Evolutionary conservation across 2,329 filamentous ascomycete genomes (phyloP).

Genomic region (Rasamsonia emersonii): DNA sequence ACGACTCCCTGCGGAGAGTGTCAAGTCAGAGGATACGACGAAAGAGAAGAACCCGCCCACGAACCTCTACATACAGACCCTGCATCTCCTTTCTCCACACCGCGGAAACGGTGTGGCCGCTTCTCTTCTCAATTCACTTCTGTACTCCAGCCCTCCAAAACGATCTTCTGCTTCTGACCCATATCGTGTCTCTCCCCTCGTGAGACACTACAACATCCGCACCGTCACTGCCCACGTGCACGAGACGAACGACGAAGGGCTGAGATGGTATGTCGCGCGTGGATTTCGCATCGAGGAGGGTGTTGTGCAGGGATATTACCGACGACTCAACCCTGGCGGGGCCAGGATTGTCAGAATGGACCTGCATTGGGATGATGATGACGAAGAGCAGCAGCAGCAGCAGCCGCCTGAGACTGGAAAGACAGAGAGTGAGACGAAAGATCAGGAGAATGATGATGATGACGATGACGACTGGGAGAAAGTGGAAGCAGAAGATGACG

Average conservation of each 20-base stretch:
- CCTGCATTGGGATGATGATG: slow-evolving; percentile 22
- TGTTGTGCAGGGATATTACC: slow-evolving; percentile 50
- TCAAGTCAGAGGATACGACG: slow-evolving; percentile 7
- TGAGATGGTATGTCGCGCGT: slow-evolving; percentile 52
- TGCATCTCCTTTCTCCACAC: slow-evolving; percentile 53
- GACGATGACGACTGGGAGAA: slow-evolving; percentile 37
- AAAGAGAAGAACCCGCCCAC: slow-evolving; percentile 15
- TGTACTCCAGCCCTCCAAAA: slow-evolving; percentile 18
- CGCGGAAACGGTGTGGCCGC: slow-evolving; percentile 50
- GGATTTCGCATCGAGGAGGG: slow-evolving; percentile 46
- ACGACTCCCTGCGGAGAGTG: slow-evolving; percentile 18
- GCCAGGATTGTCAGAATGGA: slow-evolving; percentile 43
- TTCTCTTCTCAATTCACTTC: slow-evolving; percentile 40
- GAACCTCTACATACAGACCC: slow-evolving; percentile 54
- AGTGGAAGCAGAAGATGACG: slow-evolving; percentile 29
- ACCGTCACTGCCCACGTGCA: slow-evolving; percentile 56
- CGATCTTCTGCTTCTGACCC: neutral
- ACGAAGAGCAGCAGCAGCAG: slow-evolving; percentile 2
- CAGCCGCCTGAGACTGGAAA: neutral
- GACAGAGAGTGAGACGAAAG: slow-evolving; percentile 2
- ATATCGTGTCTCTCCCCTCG: slow-evolving; percentile 25
- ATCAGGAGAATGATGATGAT: slow-evolving; percentile 11
- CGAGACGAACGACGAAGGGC: slow-evolving; percentile 51
- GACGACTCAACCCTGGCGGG: slow-evolving; percentile 47
- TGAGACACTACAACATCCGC: slow-evolving; percentile 42